phyloP scores from a whole-genome alignment of 1,139 yeast genomes.

The Zygoascus hellenicus region DNA sequence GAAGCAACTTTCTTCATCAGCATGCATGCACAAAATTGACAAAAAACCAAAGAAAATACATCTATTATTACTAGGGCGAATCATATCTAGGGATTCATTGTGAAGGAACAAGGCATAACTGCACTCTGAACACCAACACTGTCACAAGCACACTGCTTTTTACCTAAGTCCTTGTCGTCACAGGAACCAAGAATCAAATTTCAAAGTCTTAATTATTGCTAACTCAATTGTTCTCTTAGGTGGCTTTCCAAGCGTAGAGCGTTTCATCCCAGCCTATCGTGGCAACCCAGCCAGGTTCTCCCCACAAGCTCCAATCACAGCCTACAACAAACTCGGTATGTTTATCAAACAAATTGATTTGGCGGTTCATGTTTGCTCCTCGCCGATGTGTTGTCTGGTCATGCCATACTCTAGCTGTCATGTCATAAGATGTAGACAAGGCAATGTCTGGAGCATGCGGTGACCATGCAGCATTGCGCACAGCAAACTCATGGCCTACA shows the following conservation, averaged over 20 bases:
- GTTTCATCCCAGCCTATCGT: conserved; percentile 97
- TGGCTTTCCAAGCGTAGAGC: conserved; percentile 81
- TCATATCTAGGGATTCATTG: no score
- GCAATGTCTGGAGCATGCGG: conserved; percentile 75
- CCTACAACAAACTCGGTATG: conserved; percentile 91
- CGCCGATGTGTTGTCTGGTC: conserved; percentile 46
- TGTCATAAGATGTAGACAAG: conserved; percentile 79
- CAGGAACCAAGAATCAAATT: no score
- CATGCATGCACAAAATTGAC: no score
- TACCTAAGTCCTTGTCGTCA: no score
- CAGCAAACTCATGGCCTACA: conserved; percentile 85
- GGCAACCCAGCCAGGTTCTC: conserved; percentile 92
- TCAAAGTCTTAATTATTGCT: no score
- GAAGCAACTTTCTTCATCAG: no score
- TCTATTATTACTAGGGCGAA: no score
- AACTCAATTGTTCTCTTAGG: no score
- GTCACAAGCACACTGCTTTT: no score
- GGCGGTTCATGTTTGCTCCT: conserved; percentile 36
- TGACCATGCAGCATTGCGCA: conserved; percentile 77
- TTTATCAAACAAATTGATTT: conserved; percentile 53
- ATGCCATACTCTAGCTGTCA: conserved; percentile 84
- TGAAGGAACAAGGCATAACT: no score
- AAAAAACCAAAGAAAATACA: no score
- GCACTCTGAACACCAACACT: no score
- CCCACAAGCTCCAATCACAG: conserved; percentile 97